phyloP scores from a whole-genome alignment of 1,284 basidiomycete species.

The Puccinia novopanici region DNA sequence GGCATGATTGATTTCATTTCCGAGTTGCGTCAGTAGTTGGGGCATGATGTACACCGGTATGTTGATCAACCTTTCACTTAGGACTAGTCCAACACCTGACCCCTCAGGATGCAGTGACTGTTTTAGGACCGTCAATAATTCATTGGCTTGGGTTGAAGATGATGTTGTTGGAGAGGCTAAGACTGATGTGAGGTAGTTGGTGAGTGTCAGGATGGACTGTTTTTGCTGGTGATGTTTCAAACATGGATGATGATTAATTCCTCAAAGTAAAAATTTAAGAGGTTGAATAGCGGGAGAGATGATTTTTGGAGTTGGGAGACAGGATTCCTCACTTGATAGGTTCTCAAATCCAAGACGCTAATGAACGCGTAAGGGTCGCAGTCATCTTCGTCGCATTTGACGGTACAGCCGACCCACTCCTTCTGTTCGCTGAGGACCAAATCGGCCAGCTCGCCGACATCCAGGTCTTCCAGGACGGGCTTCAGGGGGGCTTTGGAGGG shows the following conservation, averaged over 20 bases:
- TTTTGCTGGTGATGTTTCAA: conserved; percentile 20
- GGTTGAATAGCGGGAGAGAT: background rate
- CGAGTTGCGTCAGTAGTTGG: conserved; percentile 32
- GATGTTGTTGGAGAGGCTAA: conserved; percentile 5
- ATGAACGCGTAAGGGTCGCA: conserved; percentile 49
- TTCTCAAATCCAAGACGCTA: conserved; percentile 43
- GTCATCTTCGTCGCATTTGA: conserved; percentile 46
- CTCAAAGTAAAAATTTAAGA: background rate
- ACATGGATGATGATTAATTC: conserved; percentile 2
- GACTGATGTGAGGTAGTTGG: conserved; percentile 31
- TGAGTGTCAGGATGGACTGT: conserved; percentile 35
- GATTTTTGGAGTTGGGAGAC: background rate
- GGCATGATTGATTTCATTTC: conserved; percentile 46
- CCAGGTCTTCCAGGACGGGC: conserved; percentile 35
- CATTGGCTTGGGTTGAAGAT: conserved; percentile 25
- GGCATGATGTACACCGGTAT: conserved; percentile 45
- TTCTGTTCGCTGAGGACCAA: conserved; percentile 43
- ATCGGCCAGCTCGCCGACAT: conserved; percentile 31
- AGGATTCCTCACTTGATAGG: conserved; percentile 31
- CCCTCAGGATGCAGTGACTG: conserved; percentile 25
- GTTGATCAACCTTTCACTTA: conserved; percentile 48
- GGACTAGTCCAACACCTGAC: conserved; percentile 32
- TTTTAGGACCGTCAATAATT: conserved; percentile 10
- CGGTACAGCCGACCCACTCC: conserved; percentile 49
- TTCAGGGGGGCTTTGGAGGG: conserved; percentile 38